Percentiles rank a stretch among this genome's conserved stretches.
Conservation (phyloP, 2,329 filamentous ascomycete species). For the Neofusicoccum sp. region DNA sequence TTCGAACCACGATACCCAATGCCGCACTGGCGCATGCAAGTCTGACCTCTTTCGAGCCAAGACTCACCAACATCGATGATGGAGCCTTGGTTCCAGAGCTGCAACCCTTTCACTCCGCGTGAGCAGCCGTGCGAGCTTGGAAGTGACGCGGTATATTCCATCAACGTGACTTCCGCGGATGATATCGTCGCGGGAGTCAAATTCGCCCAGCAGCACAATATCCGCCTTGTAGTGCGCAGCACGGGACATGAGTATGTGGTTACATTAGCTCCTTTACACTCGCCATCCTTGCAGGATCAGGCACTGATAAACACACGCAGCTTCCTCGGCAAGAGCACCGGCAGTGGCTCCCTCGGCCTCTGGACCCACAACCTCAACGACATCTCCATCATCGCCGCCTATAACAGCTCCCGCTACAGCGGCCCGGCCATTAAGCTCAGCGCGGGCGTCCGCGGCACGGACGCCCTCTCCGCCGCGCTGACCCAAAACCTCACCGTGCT, state of each 20-base stretch:
- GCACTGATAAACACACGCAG: slow-evolving; percentile 26
- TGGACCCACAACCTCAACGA: slow-evolving; percentile 42
- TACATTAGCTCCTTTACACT: slow-evolving; percentile 9
- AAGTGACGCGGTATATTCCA: background rate
- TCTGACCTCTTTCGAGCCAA: background rate
- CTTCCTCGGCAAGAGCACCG: slow-evolving; percentile 37
- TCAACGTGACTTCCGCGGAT: background rate
- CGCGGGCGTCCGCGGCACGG: slow-evolving; percentile 36
- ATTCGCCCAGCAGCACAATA: slow-evolving; percentile 35
- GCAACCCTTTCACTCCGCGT: slow-evolving; percentile 3
- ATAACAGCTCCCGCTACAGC: slow-evolving; percentile 30
- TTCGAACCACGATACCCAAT: too few species aligned
- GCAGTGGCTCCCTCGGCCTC: slow-evolving; percentile 36
- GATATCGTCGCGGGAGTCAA: slow-evolving; percentile 28
- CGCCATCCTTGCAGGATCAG: slow-evolving; percentile 24
- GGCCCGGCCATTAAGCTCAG: slow-evolving; percentile 33
- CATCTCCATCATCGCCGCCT: slow-evolving; percentile 32
- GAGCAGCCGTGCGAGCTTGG: background rate
- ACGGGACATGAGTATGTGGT: slow-evolving; percentile 39
- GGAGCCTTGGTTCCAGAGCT: slow-evolving; percentile 8
- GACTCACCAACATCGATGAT: background rate
- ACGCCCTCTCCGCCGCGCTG: slow-evolving; percentile 31
- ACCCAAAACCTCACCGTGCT: slow-evolving; percentile 28
- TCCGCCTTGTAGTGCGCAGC: slow-evolving; percentile 40
- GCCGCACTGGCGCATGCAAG: background rate